Conservation (phyloP, 1,284 basidiomycete species). For the Singerocomus inundabilis region DNA sequence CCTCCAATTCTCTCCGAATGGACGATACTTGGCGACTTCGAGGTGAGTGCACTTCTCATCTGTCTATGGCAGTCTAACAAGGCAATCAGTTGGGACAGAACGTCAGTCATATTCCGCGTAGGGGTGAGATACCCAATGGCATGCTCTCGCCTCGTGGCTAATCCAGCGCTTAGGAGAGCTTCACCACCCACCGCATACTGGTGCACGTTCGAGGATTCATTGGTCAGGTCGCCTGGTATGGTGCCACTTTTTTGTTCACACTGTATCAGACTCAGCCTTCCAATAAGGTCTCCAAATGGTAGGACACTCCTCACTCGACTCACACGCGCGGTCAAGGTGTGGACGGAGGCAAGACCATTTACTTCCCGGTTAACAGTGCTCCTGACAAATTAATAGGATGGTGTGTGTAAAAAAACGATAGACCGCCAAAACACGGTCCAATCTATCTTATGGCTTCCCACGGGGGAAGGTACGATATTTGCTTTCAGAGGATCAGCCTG, state of each 20-base stretch:
- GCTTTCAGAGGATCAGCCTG: constrained; percentile 9
- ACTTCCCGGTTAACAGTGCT: constrained; percentile 4
- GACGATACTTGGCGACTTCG: constrained; percentile 39
- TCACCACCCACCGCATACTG: constrained; percentile 60
- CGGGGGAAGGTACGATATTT: constrained; percentile 50
- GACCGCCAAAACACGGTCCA: constrained; percentile 60
- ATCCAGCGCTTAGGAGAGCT: constrained; percentile 45
- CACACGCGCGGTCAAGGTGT: constrained; percentile 69
- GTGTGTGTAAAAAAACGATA: constrained; percentile 70
- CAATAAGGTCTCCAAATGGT: constrained; percentile 63
- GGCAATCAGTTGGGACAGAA: constrained; percentile 67
- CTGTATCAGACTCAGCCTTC: constrained; percentile 7
- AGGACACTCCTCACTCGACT: constrained; percentile 64
- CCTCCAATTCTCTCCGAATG: constrained; percentile 42
- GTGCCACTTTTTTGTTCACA: background rate
- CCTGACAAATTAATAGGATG: constrained; percentile 47
- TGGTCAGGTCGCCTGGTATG: constrained; percentile 74
- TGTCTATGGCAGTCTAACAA: constrained; percentile 7
- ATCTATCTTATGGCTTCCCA: constrained; percentile 71
- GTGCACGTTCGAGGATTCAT: constrained; percentile 75
- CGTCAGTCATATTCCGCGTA: constrained; percentile 70
- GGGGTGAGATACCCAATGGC: constrained; percentile 43
- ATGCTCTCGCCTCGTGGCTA: constrained; percentile 12
- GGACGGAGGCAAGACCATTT: constrained; percentile 57
- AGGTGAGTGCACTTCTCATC: constrained; percentile 19